Base-by-base conservation (phyloP, 192 early-diverging fungal species). In the Glomus cerebriforme region DNA sequence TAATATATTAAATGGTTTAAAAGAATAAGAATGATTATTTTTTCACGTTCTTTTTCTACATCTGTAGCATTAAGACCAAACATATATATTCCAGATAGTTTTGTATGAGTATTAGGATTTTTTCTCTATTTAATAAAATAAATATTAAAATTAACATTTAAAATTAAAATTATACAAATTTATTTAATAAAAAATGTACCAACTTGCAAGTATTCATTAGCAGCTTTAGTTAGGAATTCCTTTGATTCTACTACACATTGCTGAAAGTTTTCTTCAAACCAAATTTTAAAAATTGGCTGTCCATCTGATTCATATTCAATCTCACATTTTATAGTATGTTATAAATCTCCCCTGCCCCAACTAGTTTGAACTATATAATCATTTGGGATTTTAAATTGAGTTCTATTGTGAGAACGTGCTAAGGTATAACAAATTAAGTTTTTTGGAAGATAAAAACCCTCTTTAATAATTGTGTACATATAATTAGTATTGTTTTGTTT, bases 401-500 rank as follows among this genome's bases (percentile, higher is more conserved):
- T 64, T 3, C 9, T 27, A 27, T 64, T 27, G 8, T 24, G 10
- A 64, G 62, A 64, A 27, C 1, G 24, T 5, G 27, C 10, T 26
- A 10, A 64, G 26, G 24, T 64, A 64, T 64, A 64, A 3, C 26
- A 13, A 64, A 64, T 19, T 64, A 64, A 27, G 26, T 64, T 10
- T 26, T 29, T 64, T 31, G 27, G 12, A 64, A 24, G 62, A 27
- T 64, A 64, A 29, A 64, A 64, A 10, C 62, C 62, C 26, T 64
- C 29, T 64, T 64, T 64, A 9, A 64, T 7, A 64, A 64, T 64
- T 0, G 62, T 64, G 26, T 31, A 64, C 7, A 8, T 64, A 64
- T 64, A 64, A 31, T 3, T 27, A 27, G 62, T 32, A 64, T 64
- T 64, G 26, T 64, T 64, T 64, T 64, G 62, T 26, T 64, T 64